Conservation (phyloP, 768 basidiomycete genomes). For the Pholiota conissans region DNA sequence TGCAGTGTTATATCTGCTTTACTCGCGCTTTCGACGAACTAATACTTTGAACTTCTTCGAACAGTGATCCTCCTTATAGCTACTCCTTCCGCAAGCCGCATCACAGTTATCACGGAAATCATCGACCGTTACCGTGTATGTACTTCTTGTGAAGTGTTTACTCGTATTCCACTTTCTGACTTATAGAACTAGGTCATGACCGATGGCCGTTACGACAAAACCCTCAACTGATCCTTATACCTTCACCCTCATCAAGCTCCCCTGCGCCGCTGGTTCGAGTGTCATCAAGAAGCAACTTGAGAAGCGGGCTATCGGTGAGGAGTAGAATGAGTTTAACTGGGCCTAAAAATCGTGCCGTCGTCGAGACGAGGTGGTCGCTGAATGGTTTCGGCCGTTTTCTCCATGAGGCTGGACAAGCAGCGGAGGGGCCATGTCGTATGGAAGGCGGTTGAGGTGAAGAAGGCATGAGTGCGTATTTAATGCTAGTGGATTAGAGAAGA, state of each 20-base stretch:
- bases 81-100: conserved; percentile 83
- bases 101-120: conserved; percentile 95
- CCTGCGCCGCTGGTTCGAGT: conserved; percentile 83
- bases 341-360: conserved; percentile 81
- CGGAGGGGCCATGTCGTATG: conserved; percentile 74
- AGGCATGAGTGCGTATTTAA: too few species aligned
- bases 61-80: conserved; percentile 90
- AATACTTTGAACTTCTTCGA: not conserved
- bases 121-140: conserved; percentile 98
- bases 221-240: conserved; percentile 91
- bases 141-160: conserved; percentile 6
- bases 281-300: conserved; percentile 85
- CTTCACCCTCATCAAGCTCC: conserved; percentile 77
- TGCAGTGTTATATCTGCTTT: conserved; percentile 33
- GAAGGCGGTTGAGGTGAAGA: conserved; percentile 57
- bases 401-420: conserved; percentile 89
- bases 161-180: not conserved
- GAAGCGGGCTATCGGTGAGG: conserved; percentile 77
- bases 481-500: too few species aligned
- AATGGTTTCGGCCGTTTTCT: conserved; percentile 94
- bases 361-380: conserved; percentile 69
- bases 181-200: conserved; percentile 72
- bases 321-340: conserved; percentile 91
- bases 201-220: conserved; percentile 89
- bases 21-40: not conserved